Evolutionary conservation across 2,329 filamentous ascomycete species (phyloP).

Genomic region (Cladosporium velox): DNA sequence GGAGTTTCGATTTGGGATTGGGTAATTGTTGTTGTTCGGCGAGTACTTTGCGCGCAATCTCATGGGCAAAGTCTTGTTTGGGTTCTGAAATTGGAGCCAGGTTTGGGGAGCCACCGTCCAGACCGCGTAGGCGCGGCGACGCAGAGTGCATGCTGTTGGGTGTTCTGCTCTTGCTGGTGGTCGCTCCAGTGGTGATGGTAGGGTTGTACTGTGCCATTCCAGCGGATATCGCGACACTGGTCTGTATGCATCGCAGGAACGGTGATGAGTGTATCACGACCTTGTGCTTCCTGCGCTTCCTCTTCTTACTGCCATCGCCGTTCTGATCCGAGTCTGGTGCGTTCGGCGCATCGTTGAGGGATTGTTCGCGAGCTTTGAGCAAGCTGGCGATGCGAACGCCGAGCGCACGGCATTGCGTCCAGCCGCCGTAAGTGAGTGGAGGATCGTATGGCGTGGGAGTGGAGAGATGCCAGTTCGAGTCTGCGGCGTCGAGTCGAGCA

Average conservation of each 20-base stretch:
- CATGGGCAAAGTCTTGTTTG: slow-evolving; percentile 41
- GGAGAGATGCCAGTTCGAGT: slow-evolving; percentile 91
- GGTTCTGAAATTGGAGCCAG: slow-evolving; percentile 41
- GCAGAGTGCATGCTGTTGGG: slow-evolving; percentile 35
- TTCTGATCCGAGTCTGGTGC: neutral
- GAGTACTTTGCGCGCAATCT: slow-evolving; percentile 37
- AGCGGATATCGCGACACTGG: slow-evolving; percentile 81
- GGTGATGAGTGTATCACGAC: slow-evolving; percentile 92
- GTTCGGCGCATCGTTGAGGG: neutral
- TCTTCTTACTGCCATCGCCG: slow-evolving; percentile 25
- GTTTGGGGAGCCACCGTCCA: slow-evolving; percentile 30
- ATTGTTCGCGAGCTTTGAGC: slow-evolving; percentile 52
- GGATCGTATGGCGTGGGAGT: slow-evolving; percentile 95
- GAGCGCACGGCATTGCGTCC: slow-evolving; percentile 80
- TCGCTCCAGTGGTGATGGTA: slow-evolving; percentile 34
- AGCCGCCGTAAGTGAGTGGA: slow-evolving; percentile 90
- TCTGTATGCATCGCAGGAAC: slow-evolving; percentile 89
- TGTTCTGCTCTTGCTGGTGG: slow-evolving; percentile 32
- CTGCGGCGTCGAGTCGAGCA: slow-evolving; percentile 87
- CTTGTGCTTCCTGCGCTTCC: slow-evolving; percentile 66
- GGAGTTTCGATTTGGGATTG: slow-evolving; percentile 61
- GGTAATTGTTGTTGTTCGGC: slow-evolving; percentile 37
- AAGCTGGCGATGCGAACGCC: slow-evolving; percentile 82
- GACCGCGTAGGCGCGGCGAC: slow-evolving; percentile 35
- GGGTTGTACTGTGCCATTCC: slow-evolving; percentile 71